Evolutionary conservation across 148 eudicot species (phyloP).

Genomic region (Fagopyrum esculentum): DNA sequence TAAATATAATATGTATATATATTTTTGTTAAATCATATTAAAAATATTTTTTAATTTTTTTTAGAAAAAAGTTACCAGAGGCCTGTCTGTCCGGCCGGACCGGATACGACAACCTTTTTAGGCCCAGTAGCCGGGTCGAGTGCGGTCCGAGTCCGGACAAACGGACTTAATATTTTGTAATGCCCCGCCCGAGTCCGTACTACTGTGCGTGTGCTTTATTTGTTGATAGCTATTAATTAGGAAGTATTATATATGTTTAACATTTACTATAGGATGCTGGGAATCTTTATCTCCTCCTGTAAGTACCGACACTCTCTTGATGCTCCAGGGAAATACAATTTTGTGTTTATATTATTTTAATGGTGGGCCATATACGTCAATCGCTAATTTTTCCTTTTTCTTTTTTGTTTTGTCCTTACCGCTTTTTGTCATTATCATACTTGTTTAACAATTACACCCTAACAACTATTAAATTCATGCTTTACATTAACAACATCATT

Average conservation of each 20-base stretch:
- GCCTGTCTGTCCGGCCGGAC: no score
- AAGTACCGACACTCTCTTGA: background rate
- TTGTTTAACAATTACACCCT: background rate
- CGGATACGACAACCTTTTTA: no score
- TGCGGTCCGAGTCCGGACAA: no score
- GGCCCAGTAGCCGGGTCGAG: no score
- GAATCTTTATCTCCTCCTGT: slow-evolving; percentile 2
- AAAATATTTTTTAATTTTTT: no score
- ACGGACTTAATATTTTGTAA: no score
- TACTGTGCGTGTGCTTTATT: background rate
- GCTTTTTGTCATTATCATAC: background rate
- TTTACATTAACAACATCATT: background rate
- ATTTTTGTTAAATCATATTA: no score
- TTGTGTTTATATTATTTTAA: background rate
- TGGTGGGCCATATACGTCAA: slow-evolving; percentile 6
- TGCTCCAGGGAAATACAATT: background rate
- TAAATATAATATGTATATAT: no score
- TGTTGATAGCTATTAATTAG: no score
- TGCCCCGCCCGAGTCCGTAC: no score
- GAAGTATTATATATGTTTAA: background rate
- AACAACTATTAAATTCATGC: background rate
- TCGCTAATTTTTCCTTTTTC: background rate
- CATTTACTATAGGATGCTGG: background rate
- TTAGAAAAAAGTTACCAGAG: no score
- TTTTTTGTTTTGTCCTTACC: background rate